Evolutionary conservation across 2,329 filamentous ascomycete species (phyloP), one percentile per base, ranked within the genome.

Genomic region (Coleophoma crateriformis): DNA sequence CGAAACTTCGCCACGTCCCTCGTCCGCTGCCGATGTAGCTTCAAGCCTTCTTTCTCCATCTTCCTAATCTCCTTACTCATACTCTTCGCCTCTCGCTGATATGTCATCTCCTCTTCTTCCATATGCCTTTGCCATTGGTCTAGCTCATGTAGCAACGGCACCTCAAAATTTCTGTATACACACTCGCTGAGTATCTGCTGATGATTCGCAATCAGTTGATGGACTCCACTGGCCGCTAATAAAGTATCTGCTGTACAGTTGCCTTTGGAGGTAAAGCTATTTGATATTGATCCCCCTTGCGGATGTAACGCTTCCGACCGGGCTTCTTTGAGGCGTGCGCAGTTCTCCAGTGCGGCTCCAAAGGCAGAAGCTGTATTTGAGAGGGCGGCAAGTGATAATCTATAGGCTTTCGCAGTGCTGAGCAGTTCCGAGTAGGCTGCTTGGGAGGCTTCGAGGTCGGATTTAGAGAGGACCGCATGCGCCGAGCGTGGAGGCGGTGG

Each of bases 101-200:
- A 86, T 11, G 70, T 68, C 48, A 79, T 76, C 60, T 84, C 78
- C 61, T 85, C 83, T 58, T 85, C 82, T 51, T 83, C 81, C 51
- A 85, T 78, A 57, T 78, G 75, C 47, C 72, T 72, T 48, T 76
- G 75, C 81, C 82, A 87, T 54, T 76, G 76, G 64, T 87, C 83
- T 32, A 86, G 71, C 67, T 86, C 83, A 67, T 85, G 81, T n/a
- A 86, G 72, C 19, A 87, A 69, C 4, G 83, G 83, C 35, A 86
- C 81, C 66, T 87, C 83, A 63, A 87, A 86, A 51, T 74, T 75
- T 48, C 82, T 74, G 66, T 87, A 86, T 8, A 87, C 80, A 0
- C 81, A 85, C 67, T 87, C 83, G 55, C 76, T 80, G 3, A 87
- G 74, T 58, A 87, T 86, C 61, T 85, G 81, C 64, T 85, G 80